phyloP scores from a whole-genome alignment of 768 basidiomycete species.

The Amylocystis lapponica region DNA sequence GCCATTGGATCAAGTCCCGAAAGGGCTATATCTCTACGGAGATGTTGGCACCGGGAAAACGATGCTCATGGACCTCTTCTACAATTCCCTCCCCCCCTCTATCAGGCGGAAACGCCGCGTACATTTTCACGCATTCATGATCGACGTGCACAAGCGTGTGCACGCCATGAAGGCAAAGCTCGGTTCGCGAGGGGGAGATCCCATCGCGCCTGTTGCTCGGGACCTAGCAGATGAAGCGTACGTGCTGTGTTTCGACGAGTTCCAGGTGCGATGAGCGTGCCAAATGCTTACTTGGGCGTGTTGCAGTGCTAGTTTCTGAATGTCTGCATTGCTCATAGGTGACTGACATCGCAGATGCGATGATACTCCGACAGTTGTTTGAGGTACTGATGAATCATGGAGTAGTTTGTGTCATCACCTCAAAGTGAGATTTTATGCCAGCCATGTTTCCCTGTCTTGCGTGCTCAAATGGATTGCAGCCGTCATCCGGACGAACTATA shows the following conservation, averaged over 20 bases:
- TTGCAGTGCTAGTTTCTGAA: slow-evolving; percentile 7
- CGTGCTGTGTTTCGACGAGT: slow-evolving; percentile 95
- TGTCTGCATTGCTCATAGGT: slow-evolving; percentile 42
- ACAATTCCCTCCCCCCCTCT: slow-evolving; percentile 66
- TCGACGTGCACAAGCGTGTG: slow-evolving; percentile 92
- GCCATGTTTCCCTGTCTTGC: neutral
- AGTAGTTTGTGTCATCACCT: slow-evolving; percentile 93
- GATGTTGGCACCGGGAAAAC: slow-evolving; percentile 97
- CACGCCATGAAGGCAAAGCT: slow-evolving; percentile 75
- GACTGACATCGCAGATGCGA: slow-evolving; percentile 96
- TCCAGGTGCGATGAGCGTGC: slow-evolving; percentile 59
- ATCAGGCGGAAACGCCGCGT: slow-evolving; percentile 77
- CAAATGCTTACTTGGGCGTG: neutral
- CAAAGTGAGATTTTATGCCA: slow-evolving; percentile 63
- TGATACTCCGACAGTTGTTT: slow-evolving; percentile 89
- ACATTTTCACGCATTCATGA: slow-evolving; percentile 99
- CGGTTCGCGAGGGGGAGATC: slow-evolving; percentile 68
- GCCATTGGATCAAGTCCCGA: slow-evolving; percentile 56
- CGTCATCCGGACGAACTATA: slow-evolving; percentile 97
- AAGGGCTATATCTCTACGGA: slow-evolving; percentile 92
- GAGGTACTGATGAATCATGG: slow-evolving; percentile 85
- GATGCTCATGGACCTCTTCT: slow-evolving; percentile 99
- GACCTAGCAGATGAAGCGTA: slow-evolving; percentile 80
- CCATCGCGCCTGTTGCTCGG: slow-evolving; percentile 81
- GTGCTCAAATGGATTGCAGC: slow-evolving; percentile 45